Evolutionary conservation across 768 basidiomycete genomes (phyloP), one percentile per base, ranked within the genome.

Genomic region (Boletus pseudo-olivaceus): DNA sequence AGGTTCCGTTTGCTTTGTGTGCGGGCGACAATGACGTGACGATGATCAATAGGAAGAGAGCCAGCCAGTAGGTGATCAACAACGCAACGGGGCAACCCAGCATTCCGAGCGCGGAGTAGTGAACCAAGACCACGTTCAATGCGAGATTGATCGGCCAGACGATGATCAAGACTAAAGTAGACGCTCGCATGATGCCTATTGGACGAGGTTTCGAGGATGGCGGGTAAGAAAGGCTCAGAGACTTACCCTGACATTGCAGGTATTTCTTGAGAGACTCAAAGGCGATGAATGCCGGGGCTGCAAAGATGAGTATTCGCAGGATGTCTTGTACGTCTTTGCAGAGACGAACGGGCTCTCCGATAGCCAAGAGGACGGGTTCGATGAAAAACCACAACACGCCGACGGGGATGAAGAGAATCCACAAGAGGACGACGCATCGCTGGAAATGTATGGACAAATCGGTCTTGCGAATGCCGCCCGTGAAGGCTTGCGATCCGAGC

Each of bases 201-300:
- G 19, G 46, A 27, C 12, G 17, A 52, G 12, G 46, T 44, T 33
- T 46, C 42, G 38, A 39, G 53, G 34, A 39, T 4, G 40, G 17
- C 1, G 10, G 10, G 23, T 4, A 11, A 19, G 8, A 26, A 26
- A 9, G 2, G 23, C 11, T 42, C 29, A 1, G 9, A 4, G 39
- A 53, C 75, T 57, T 53, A 85, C 86, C 88, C 75, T 90, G 87
- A 54, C 87, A 88, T 63, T 89, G 88, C 26, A 90, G 67, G 67
- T 88, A 90, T 68, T 87, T 90, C 67, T 90, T 90, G 60, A 89
- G 72, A 53, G 81, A 83, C 66, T 90, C 87, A 53, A 88, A 88
- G 2, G 81, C 86, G 60, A 88, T 82, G 62, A 88, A 88, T 2
- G 81, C 88, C 0, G 89, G 89, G 0, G 83, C 85, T 2, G 82